Evolutionary conservation across 345 rosid species (phyloP), one percentile per base, ranked within the genome.

Genomic region (Sonneratia alba): DNA sequence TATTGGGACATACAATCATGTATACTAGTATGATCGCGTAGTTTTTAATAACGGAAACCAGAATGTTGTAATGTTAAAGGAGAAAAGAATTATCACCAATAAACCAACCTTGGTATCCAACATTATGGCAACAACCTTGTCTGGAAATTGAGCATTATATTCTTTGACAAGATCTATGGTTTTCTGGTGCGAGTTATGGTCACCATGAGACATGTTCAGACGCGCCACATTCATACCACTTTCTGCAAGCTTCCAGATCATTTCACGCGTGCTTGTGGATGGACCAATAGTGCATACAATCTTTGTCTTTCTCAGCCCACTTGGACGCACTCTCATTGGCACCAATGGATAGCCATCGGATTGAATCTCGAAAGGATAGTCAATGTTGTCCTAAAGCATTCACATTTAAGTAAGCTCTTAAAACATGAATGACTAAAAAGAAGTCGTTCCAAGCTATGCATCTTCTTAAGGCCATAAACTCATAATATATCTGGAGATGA

Each of bases 241-340:
- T 78, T 89, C 97, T 0, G 97, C 97, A 61, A 95, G 87, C 75
- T 90, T 95, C 99, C 99, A 95, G 64, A 95, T 90, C 97, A 95
- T 95, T 67, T 90, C 98, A 2, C 90, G 87, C 16, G 93, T 84
- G 79, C 96, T 94, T n/a, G 97, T 87, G 3, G 99, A 88, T 40
- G 98, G 99, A 67, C 99, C 98, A 75, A 90, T 90, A 12, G 97
- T 95, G 69, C 98, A 95, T 16, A 95, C 96, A 37, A 95, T 92
- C 85, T 95, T 95, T 14, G 98, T 90, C 72, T 95, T 95, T 77
- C 94, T 89, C 69, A 64, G 77, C 8, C 81, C 77, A 74, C 79
- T 80, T 47, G 86, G 65, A 72, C 68, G 74, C 45, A 32, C 75
- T 55, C 75, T 81, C 48, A 73, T 77, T n/a, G 75, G 74, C 38